These are phyloP conservation scores for Fagopyrum esculentum DNA, from an alignment of 148 eudicot species.

Conservation along the genomic window DNA sequence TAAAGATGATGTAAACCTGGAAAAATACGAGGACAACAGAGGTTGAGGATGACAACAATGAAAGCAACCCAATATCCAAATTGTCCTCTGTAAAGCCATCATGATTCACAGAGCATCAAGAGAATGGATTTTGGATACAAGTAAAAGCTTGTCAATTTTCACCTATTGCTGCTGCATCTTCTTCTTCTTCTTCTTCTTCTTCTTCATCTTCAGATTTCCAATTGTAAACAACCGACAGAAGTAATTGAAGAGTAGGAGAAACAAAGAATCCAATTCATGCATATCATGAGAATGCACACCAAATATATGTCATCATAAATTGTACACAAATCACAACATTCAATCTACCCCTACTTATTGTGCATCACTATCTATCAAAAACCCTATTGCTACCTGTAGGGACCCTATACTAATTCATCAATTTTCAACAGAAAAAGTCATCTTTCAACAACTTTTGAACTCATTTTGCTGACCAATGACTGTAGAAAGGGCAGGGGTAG, in stretches of 20 bases:
- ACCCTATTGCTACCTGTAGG: background rate
- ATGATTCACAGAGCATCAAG: background rate
- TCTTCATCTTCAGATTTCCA: background rate
- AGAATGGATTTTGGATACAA: background rate
- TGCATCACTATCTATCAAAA: slow-evolving; percentile 3
- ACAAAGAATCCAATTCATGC: background rate
- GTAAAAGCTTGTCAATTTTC: background rate
- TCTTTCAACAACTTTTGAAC: too few species aligned
- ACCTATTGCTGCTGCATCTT: background rate
- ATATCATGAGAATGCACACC: background rate
- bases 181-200: background rate
- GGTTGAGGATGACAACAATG: slow-evolving; percentile 28
- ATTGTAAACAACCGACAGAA: background rate
- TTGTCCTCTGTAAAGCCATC: slow-evolving; percentile 34
- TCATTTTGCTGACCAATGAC: background rate
- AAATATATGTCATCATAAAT: background rate
- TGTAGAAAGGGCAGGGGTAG: background rate
- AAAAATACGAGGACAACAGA: slow-evolving; percentile 25
- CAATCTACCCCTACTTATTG: slow-evolving; percentile 8
- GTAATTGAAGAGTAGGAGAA: background rate
- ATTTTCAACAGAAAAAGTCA: background rate
- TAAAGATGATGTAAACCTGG: slow-evolving; percentile 22
- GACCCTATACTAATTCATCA: slow-evolving; percentile 2
- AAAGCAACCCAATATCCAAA: slow-evolving; percentile 47
- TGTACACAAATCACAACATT: slow-evolving; percentile 8